A percentile compares a stretch with the other conserved stretches of the same genome.
These are phyloP conservation scores for Leersia perrieri DNA, from an alignment of 176 grass and related monocot species.

Conservation along the genomic window DNA sequence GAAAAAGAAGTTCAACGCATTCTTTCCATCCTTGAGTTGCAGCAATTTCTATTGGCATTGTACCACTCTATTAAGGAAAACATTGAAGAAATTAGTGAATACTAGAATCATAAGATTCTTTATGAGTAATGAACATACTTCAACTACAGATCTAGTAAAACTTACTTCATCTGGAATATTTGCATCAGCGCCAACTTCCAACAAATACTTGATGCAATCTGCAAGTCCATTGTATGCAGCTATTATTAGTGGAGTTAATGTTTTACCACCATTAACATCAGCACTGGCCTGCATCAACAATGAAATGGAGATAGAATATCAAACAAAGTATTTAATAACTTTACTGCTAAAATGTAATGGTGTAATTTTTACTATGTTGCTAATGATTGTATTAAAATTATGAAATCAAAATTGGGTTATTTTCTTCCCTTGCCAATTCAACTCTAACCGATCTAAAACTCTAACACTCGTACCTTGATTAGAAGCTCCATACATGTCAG, in stretches of 20 bases:
- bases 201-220: conserved; percentile 26
- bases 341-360: too few relatives aligned
- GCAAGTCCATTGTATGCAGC: conserved; percentile 24
- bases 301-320: background rate
- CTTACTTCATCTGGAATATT: conserved; percentile 26
- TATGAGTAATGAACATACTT: too few relatives aligned
- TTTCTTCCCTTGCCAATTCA: background rate
- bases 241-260: conserved; percentile 25
- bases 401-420: background rate
- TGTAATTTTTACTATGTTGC: too few relatives aligned
- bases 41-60: too few relatives aligned
- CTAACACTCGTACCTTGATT: conserved; percentile 8
- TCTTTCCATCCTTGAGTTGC: too few relatives aligned
- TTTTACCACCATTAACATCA: conserved; percentile 22
- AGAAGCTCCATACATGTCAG: conserved; percentile 1
- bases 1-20: too few relatives aligned
- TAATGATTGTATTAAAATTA: background rate
- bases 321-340: background rate
- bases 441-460: too few relatives aligned
- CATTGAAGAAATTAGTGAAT: too few relatives aligned
- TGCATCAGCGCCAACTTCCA: conserved; percentile 24
- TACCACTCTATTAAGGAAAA: too few relatives aligned
- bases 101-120: too few relatives aligned
- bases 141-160: too few relatives aligned
- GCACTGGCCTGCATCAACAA: conserved; percentile 34